Percentiles rank a stretch among this genome's conserved stretches.
These are phyloP conservation scores for Blepharisma stoltei DNA, from an alignment of 73 alveolate genomes.

Conservation along the genomic window DNA sequence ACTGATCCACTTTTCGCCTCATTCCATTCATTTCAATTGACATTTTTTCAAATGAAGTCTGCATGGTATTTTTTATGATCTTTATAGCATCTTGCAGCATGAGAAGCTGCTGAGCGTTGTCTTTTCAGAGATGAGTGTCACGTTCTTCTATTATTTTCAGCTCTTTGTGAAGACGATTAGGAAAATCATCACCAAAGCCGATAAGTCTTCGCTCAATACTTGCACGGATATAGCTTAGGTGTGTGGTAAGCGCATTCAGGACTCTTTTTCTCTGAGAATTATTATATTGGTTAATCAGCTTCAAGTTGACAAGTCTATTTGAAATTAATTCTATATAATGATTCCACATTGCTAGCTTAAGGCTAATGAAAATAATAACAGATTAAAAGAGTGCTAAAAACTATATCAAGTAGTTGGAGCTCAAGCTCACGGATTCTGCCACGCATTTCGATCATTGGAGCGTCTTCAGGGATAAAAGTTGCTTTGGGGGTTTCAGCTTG, in stretches of 20 bases:
- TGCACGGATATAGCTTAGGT: too few relatives aligned
- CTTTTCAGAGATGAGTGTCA: slow-evolving; percentile 59
- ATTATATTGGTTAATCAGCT: too few relatives aligned
- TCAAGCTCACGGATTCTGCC: slow-evolving; percentile 22
- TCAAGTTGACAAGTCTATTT: too few relatives aligned
- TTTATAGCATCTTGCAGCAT: slow-evolving; percentile 24
- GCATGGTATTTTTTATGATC: background rate
- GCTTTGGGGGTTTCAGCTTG: slow-evolving; percentile 3
- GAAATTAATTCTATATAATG: too few relatives aligned
- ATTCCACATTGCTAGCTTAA: too few relatives aligned
- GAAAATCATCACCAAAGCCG: slow-evolving; percentile 58
- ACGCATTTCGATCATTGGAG: background rate
- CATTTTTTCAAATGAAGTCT: background rate
- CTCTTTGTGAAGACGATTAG: slow-evolving; percentile 54
- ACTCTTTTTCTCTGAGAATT: too few relatives aligned
- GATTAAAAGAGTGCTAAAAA: too few relatives aligned
- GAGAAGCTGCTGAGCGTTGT: slow-evolving; percentile 35
- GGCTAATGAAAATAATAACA: too few relatives aligned
- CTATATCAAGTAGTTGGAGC: slow-evolving; percentile 9
- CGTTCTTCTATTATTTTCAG: slow-evolving; percentile 51
- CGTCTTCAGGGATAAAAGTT: background rate
- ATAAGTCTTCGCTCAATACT: slow-evolving; percentile 47
- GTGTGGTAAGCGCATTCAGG: too few relatives aligned
- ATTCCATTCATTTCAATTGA: background rate
- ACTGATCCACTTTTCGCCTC: slow-evolving; percentile 1